Percentiles rank a stretch among this genome's conserved stretches.
Conservation (phyloP, 192 early-diverging fungal species). For the Backusella morwellensis region DNA sequence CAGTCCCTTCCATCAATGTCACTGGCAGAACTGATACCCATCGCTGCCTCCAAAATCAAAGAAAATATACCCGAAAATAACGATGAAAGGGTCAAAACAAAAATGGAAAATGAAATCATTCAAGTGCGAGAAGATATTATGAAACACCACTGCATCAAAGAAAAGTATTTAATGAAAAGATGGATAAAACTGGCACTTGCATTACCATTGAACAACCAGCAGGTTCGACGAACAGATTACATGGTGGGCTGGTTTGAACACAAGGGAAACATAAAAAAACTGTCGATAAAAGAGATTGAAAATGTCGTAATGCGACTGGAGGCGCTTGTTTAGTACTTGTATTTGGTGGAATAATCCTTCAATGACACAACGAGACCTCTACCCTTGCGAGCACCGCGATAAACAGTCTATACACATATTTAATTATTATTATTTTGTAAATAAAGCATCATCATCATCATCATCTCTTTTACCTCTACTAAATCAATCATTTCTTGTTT, state of each 20-base stretch:
- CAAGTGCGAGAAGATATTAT: neutral
- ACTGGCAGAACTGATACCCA: neutral
- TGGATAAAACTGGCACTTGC: neutral
- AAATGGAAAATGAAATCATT: neutral
- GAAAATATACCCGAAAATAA: neutral
- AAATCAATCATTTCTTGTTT: conserved; percentile 97
- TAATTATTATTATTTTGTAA: neutral
- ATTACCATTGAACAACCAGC: neutral
- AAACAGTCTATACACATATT: conserved; percentile 60
- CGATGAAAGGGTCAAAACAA: neutral
- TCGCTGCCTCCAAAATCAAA: neutral
- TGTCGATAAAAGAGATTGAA: neutral
- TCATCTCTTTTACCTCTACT: conserved; percentile 51
- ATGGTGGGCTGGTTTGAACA: neutral
- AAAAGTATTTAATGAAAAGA: neutral
- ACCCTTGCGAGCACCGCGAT: conserved; percentile 92
- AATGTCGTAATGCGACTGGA: neutral
- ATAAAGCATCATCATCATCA: neutral
- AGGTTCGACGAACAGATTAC: neutral
- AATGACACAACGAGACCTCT: conserved; percentile 95
- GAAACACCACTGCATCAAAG: neutral
- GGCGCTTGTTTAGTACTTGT: conserved; percentile 75
- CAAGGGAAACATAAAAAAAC: neutral
- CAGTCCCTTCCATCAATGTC: neutral
- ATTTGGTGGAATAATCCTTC: conserved; percentile 97